Conservation (phyloP, 1,284 basidiomycete species). For the Rhodotorula sp. region DNA sequence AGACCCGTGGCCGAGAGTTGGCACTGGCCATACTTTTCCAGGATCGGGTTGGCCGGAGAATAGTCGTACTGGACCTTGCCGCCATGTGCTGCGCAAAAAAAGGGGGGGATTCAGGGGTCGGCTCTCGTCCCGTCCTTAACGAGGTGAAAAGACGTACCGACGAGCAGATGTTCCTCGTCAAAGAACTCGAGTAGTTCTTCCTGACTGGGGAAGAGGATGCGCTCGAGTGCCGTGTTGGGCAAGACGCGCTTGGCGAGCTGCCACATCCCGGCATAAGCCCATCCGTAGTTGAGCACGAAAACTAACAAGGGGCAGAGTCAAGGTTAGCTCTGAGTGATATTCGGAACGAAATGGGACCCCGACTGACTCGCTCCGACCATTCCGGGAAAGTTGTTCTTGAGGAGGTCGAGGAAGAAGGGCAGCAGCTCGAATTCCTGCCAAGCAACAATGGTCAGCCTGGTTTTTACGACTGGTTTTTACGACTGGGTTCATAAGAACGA, state of each 20-base stretch:
- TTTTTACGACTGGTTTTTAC: no score
- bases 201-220: slow-evolving; percentile 68
- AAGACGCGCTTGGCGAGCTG: slow-evolving; percentile 68
- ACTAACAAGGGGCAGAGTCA: slow-evolving; percentile 47
- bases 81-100: slow-evolving; percentile 36
- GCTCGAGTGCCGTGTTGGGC: slow-evolving; percentile 64
- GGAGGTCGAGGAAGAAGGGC: slow-evolving; percentile 46
- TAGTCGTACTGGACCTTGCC: slow-evolving; percentile 40
- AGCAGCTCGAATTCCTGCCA: slow-evolving; percentile 45
- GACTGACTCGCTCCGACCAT: slow-evolving; percentile 60
- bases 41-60: slow-evolving; percentile 38
- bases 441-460: no score
- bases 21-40: slow-evolving; percentile 36
- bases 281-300: slow-evolving; percentile 76
- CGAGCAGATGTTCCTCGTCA: slow-evolving; percentile 57
- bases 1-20: not conserved
- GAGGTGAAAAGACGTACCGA: slow-evolving; percentile 52
- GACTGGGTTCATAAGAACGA: no score
- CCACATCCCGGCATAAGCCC: slow-evolving; percentile 77
- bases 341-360: not conserved
- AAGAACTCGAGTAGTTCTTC: slow-evolving; percentile 63
- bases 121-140: not conserved
- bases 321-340: not conserved
- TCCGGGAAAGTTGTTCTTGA: slow-evolving; percentile 67
- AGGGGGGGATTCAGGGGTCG: not conserved